Evolutionary conservation across 805 yeast genomes (phyloP).

Genomic region (Schwanniomyces sp.): DNA sequence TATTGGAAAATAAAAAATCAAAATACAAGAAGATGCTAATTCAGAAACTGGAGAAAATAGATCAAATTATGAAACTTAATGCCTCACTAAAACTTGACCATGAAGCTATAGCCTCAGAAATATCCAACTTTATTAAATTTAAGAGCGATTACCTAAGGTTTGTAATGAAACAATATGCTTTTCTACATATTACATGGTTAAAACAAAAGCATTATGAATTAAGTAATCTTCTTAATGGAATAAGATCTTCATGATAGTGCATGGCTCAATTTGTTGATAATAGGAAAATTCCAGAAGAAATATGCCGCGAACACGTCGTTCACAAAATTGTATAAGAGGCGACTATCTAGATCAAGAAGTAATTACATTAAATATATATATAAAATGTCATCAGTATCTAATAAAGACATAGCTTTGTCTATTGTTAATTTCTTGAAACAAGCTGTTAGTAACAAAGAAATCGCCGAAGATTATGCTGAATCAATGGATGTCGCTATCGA

Average conservation of each 20-base stretch:
- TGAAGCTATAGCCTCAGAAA: slow-evolving; percentile 62
- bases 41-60: slow-evolving; percentile 39
- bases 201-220: slow-evolving; percentile 5
- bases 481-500: slow-evolving; percentile 93
- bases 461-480: slow-evolving; percentile 78
- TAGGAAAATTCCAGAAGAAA: slow-evolving; percentile 6
- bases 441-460: slow-evolving; percentile 58
- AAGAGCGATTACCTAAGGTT: slow-evolving; percentile 41
- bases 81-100: slow-evolving; percentile 52
- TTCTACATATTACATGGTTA: slow-evolving; percentile 1
- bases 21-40: slow-evolving; percentile 46
- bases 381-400: slow-evolving; percentile 44
- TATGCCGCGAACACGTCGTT: slow-evolving; percentile 1
- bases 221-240: background rate
- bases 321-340: background rate
- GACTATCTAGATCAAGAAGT: background rate
- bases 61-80: slow-evolving; percentile 43
- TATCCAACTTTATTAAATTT: slow-evolving; percentile 57
- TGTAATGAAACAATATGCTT: slow-evolving; percentile 32
- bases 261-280: slow-evolving; percentile 1
- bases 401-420: slow-evolving; percentile 67
- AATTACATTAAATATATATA: background rate
- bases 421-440: slow-evolving; percentile 70
- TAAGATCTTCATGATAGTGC: slow-evolving; percentile 2
- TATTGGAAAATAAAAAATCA: slow-evolving; percentile 54